These are phyloP conservation scores for Huntiella abstrusa DNA, from an alignment of 2,329 filamentous ascomycete genomes.

Conservation along the genomic window DNA sequence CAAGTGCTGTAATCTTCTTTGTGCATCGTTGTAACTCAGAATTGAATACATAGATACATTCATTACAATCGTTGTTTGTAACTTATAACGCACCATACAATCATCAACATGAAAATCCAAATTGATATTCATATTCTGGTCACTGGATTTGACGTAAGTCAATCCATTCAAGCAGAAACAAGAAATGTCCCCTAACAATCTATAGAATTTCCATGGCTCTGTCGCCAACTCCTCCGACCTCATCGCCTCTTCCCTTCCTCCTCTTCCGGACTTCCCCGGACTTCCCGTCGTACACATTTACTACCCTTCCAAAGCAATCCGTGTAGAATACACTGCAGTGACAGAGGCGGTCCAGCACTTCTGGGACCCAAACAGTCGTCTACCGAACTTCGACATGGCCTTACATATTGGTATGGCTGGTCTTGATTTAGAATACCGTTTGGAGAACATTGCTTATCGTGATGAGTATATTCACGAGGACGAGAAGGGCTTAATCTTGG, in stretches of 20 bases:
- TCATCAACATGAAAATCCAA: too few species aligned
- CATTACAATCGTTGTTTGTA: too few species aligned
- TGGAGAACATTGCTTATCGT: slow-evolving; percentile 53
- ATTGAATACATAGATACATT: too few species aligned
- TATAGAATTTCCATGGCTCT: background rate
- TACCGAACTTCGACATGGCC: slow-evolving; percentile 37
- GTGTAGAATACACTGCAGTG: background rate
- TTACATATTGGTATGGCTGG: slow-evolving; percentile 71
- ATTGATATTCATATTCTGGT: background rate
- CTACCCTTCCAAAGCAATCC: background rate
- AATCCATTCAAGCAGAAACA: too few species aligned
- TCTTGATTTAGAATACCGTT: slow-evolving; percentile 41
- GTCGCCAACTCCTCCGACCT: background rate
- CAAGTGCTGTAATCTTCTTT: too few species aligned
- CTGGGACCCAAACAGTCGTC: background rate
- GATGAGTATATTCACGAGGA: slow-evolving; percentile 54
- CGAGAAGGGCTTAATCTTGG: slow-evolving; percentile 43
- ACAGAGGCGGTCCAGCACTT: background rate
- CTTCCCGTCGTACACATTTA: background rate
- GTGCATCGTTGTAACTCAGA: too few species aligned
- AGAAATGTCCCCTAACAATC: background rate
- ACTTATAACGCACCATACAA: too few species aligned
- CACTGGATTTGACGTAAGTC: slow-evolving; percentile 1
- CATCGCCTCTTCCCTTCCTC: background rate
- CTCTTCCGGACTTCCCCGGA: too few species aligned